Evolutionary conservation across 176 grass and related monocot species (phyloP).

Genomic region (Areca catechu): DNA sequence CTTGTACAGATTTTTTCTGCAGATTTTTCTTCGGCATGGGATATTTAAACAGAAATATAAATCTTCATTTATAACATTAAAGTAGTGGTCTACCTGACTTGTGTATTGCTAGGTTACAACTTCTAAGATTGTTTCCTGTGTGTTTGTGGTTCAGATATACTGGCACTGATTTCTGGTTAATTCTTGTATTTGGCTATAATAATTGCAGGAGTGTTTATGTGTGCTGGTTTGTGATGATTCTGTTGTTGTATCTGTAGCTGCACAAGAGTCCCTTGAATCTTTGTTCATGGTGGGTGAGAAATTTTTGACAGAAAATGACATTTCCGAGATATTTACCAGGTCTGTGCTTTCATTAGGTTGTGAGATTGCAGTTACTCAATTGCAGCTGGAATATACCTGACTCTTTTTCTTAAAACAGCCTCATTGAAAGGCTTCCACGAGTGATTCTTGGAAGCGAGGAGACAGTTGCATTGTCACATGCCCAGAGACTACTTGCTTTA

Average conservation of each 20-base stretch:
- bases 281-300: constrained; percentile 45
- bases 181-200: constrained; percentile 18
- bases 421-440: constrained; percentile 62
- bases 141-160: constrained; percentile 12
- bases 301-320: constrained; percentile 61
- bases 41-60: too few species aligned
- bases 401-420: constrained; percentile 23
- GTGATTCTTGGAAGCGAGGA: constrained; percentile 79
- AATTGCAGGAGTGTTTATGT: constrained; percentile 72
- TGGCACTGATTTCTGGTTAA: neutral
- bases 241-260: constrained; percentile 55
- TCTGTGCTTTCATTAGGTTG: constrained; percentile 25
- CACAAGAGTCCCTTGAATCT: constrained; percentile 57
- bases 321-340: constrained; percentile 88
- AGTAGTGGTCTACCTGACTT: too few species aligned
- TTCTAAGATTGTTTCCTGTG: neutral
- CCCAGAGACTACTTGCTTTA: constrained; percentile 68
- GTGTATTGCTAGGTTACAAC: too few species aligned
- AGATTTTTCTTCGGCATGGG: too few species aligned
- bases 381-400: too few species aligned
- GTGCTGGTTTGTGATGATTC: constrained; percentile 65
- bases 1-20: too few species aligned
- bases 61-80: too few species aligned
- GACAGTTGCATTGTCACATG: constrained; percentile 44
- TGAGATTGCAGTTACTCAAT: too few species aligned